Evolutionary conservation across 345 rosid species (phyloP).

Genomic region (Aquilaria sinensis): DNA sequence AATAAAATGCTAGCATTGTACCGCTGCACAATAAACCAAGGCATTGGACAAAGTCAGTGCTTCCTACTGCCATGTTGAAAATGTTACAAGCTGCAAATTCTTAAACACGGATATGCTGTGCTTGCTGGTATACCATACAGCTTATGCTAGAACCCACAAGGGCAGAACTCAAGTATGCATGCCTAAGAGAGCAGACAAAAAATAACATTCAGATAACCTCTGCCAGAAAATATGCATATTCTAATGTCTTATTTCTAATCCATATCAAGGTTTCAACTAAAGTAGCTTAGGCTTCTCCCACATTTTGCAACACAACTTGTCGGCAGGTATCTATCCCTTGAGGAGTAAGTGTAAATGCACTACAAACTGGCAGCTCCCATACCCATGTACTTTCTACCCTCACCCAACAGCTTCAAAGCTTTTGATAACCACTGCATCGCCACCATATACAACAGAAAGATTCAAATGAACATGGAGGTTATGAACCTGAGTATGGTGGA

Average conservation of each 20-base stretch:
- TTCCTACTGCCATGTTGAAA: not conserved
- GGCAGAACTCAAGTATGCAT: not conserved
- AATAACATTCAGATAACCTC: not conserved
- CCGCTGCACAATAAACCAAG: conserved; percentile 46
- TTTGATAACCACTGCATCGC: not conserved
- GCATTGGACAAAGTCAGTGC: not conserved
- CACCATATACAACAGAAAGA: not conserved
- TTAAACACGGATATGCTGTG: not conserved
- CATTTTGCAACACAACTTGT: not conserved
- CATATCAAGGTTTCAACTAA: no score
- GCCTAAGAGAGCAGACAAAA: not conserved
- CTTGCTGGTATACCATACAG: not conserved
- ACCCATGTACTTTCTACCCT: not conserved
- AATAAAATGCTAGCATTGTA: conserved; percentile 60
- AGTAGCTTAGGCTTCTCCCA: not conserved
- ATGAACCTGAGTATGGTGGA: conserved; percentile 52
- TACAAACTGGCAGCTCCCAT: not conserved
- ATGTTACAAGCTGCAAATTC: not conserved
- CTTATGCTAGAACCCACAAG: not conserved
- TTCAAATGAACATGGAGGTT: not conserved
- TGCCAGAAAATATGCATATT: not conserved
- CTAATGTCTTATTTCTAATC: no score
- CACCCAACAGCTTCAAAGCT: not conserved
- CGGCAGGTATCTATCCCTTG: not conserved
- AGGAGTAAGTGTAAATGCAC: not conserved